Percentiles rank a stretch among this genome's conserved stretches.
phyloP scores from a whole-genome alignment of 2,329 filamentous ascomycete genomes.

The Paracoccidioides brasiliensis region DNA sequence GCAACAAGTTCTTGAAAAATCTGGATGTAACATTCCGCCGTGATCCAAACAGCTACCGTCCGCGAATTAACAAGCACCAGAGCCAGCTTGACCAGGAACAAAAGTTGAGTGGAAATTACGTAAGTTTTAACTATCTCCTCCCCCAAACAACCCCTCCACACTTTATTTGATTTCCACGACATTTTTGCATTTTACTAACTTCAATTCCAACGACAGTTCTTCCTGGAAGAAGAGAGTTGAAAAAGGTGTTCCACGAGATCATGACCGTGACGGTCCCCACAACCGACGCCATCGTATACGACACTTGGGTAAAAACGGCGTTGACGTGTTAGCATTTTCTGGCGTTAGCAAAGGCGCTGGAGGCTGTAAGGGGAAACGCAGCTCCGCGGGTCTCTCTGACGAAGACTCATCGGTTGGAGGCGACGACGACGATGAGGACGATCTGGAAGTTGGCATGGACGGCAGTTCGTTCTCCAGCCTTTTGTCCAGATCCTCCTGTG shows the following conservation, averaged over 20 bases:
- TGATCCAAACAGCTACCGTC: constrained; percentile 88
- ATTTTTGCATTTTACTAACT: not conserved
- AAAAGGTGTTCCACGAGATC: constrained; percentile 44
- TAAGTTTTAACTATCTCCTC: constrained; percentile 35
- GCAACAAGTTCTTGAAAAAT: constrained; percentile 93
- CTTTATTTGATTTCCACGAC: too few species aligned
- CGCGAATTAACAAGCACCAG: constrained; percentile 95
- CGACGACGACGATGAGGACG: constrained; percentile 54
- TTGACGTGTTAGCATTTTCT: constrained; percentile 26
- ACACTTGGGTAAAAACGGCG: constrained; percentile 18
- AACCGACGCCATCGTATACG: constrained; percentile 25
- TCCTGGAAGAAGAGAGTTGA: constrained; percentile 76
- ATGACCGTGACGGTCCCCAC: constrained; percentile 28
- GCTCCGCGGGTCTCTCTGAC: constrained; percentile 28
- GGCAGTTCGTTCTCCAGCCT: constrained; percentile 9
- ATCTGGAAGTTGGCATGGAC: constrained; percentile 41
- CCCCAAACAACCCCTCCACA: too few species aligned
- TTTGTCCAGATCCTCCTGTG: not conserved
- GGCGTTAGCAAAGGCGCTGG: constrained; percentile 32
- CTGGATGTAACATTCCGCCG: constrained; percentile 97
- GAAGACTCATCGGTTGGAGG: constrained; percentile 45
- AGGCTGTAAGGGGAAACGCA: constrained; percentile 16
- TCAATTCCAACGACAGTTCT: constrained; percentile 51
- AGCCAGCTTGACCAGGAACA: constrained; percentile 97
- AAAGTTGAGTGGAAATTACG: constrained; percentile 84